Base-by-base conservation (phyloP, 1,284 basidiomycete species). In the Ganoderma sinense region DNA sequence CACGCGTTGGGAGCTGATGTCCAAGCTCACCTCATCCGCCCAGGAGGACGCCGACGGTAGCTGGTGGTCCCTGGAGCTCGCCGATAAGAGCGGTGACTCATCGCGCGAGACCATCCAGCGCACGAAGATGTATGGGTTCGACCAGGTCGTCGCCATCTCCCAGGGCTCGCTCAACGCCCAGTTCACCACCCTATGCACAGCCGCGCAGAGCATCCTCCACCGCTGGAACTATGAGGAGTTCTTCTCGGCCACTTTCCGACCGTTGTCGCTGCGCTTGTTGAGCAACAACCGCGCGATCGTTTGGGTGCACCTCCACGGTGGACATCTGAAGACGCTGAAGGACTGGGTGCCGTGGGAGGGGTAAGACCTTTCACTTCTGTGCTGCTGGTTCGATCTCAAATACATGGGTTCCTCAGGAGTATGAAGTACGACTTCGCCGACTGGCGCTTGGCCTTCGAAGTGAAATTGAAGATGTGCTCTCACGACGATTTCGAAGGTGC, bases 401-500 rank as follows among this genome's bases (percentile, higher is more conserved):
- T 39, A 20, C 7, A 14, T 39, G 7, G 53, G 13, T 33, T 20
- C 11, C 8, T 6, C 56, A 59, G 56, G 48, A 69, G 74, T 62
- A 65, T 69, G 48, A 59, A 69, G 40, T 74, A 75, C 64, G 68
- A 73, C 11, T 78, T 80, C 70, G 70, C 73, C 16, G 69, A 75
- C 13, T 80, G 79, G 78, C 73, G 74, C 33, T 70, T 80, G n/a
- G 79, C 80, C 7, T 81, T 80, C 69, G 79, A 80, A 62, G 78
- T 81, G n/a, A 74, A 78, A 14, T 33, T 81, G 39, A 77, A 78
- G 69, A 73, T 78, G 69, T 73, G 74, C 39, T 66, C 75, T 8
- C 74, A 78, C 36, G 62, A 62, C 0, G 68, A 77, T 33, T 59
- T 75, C 1, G 72, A 71, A n/a, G 66, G 71, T 40, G 64, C 62